phyloP scores from a whole-genome alignment of 1,139 yeast genomes.

The Yamadazyma blattariae region DNA sequence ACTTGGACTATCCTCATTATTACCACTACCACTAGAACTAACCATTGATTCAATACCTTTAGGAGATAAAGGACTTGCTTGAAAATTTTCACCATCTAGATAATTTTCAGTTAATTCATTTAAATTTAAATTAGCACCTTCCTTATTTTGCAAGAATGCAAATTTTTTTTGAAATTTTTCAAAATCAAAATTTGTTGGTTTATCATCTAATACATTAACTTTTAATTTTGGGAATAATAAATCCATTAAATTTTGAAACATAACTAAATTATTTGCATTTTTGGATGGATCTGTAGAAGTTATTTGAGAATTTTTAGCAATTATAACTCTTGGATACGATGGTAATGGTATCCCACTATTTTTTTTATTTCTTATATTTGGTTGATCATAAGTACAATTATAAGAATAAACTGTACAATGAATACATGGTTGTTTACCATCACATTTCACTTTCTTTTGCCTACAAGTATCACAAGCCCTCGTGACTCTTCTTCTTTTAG shows the following conservation, averaged over 20 bases:
- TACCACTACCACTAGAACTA: too few relatives aligned
- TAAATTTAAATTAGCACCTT: slow-evolving; percentile 15
- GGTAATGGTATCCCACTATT: slow-evolving; percentile 33
- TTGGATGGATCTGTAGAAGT: slow-evolving; percentile 9
- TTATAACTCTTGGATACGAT: slow-evolving; percentile 16
- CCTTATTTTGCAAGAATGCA: slow-evolving; percentile 21
- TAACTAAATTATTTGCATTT: slow-evolving; percentile 16
- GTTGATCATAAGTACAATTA: slow-evolving; percentile 68
- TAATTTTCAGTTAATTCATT: slow-evolving; percentile 25
- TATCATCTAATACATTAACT: slow-evolving; percentile 33
- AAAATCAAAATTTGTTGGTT: slow-evolving; percentile 27
- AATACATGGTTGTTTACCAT: slow-evolving; percentile 83
- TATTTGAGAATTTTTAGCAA: slow-evolving; percentile 8
- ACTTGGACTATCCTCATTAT: slow-evolving; percentile 21
- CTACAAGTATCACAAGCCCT: slow-evolving; percentile 83
- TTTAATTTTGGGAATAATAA: slow-evolving; percentile 50
- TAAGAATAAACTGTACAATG: slow-evolving; percentile 88
- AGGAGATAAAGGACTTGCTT: slow-evolving; percentile 7
- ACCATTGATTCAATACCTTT: slow-evolving; percentile 4
- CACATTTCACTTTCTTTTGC: slow-evolving; percentile 81
- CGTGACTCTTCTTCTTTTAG: slow-evolving; percentile 74
- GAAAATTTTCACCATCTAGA: slow-evolving; percentile 15
- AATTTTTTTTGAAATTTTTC: slow-evolving; percentile 29
- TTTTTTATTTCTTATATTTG: slow-evolving; percentile 58
- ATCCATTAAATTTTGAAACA: slow-evolving; percentile 33